Evolutionary conservation across 345 rosid species (phyloP), one percentile per base, ranked within the genome.

Genomic region (Salix brachista): DNA sequence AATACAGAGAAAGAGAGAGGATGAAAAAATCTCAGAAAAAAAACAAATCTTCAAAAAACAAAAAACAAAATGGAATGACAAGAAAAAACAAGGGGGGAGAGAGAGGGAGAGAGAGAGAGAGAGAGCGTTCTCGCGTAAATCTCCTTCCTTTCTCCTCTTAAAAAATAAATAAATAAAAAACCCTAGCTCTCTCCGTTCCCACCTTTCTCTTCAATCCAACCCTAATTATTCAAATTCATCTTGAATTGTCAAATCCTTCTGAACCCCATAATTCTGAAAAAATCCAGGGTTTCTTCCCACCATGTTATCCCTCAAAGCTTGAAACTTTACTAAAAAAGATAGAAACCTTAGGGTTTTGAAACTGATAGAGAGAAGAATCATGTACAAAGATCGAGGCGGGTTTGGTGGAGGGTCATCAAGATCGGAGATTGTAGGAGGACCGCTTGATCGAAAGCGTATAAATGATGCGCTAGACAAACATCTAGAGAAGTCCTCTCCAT

Each of bases 381-480:
- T 92, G 97, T 87, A 87, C 81, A 85, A 83, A 68, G 90, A 84
- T 73, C 90, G 96, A 64, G 92, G 91, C 61, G 91, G 94, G 60
- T 82, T 85, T 67, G 94, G 90, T 26, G 86, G 88, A 39, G 94
- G 90, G 50, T 83, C 92, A 1, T 94, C 93, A 84, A 89, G 87
- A 85, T 83, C 95, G 85, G 96, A 92, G 88, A 79, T 91, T 67
- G 89, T 89, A n/a, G 86, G 87, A 37, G 94, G 91, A 61, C 82
- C 85, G 67, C 76, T 87, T 68, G 98, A 94, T 87, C 95, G 97
- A 37, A 89, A 89, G 84, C 91, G 97, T 76, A 90, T 94, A 83
- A 92, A 89, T 60, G 96, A 92, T 80, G 97, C 92, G 67, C 88
- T 94, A 76, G 98, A 94, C 78, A 92, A 90, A 85, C 97, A 94